Percentiles rank a stretch among this genome's conserved stretches.
Evolutionary conservation across 2,329 filamentous ascomycete genomes (phyloP).

Genomic region (Colletotrichum siamense): DNA sequence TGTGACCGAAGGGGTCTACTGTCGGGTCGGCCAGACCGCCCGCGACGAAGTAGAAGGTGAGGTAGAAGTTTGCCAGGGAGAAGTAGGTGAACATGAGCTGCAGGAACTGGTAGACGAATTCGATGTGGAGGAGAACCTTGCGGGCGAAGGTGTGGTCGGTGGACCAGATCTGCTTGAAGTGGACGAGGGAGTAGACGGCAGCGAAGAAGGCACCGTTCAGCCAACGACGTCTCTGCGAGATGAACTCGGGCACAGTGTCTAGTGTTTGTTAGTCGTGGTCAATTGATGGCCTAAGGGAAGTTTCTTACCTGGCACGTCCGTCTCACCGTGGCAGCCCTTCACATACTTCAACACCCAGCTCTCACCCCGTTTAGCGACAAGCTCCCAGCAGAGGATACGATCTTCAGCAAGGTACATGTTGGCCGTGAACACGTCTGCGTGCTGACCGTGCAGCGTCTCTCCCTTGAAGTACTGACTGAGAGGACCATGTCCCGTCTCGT

Average conservation of each 20-base stretch:
- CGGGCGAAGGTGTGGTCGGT: slow-evolving; percentile 91
- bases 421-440: slow-evolving; percentile 95
- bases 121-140: slow-evolving; percentile 91
- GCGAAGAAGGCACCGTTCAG: slow-evolving; percentile 99
- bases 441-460: slow-evolving; percentile 93
- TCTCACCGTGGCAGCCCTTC: slow-evolving; percentile 94
- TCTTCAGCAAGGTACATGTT: slow-evolving; percentile 96
- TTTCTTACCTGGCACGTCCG: slow-evolving; percentile 88
- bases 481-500: slow-evolving; percentile 92
- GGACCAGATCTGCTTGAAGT: slow-evolving; percentile 90
- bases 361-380: slow-evolving; percentile 93
- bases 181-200: slow-evolving; percentile 94
- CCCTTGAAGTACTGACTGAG: slow-evolving; percentile 99
- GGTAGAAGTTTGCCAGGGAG: slow-evolving; percentile 97
- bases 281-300: neutral
- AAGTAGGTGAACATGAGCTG: slow-evolving; percentile 97
- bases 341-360: slow-evolving; percentile 99
- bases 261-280: slow-evolving; percentile 13
- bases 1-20: slow-evolving; percentile 91
- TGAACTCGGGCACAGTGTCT: slow-evolving; percentile 95
- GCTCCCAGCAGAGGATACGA: slow-evolving; percentile 90
- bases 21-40: slow-evolving; percentile 81
- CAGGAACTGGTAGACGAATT: slow-evolving; percentile 94
- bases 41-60: slow-evolving; percentile 97
- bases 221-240: slow-evolving; percentile 95